Percentiles rank a stretch among this genome's conserved stretches.
Conservation (phyloP, 1,284 basidiomycete genomes). For the Bondarzewia mesenterica region DNA sequence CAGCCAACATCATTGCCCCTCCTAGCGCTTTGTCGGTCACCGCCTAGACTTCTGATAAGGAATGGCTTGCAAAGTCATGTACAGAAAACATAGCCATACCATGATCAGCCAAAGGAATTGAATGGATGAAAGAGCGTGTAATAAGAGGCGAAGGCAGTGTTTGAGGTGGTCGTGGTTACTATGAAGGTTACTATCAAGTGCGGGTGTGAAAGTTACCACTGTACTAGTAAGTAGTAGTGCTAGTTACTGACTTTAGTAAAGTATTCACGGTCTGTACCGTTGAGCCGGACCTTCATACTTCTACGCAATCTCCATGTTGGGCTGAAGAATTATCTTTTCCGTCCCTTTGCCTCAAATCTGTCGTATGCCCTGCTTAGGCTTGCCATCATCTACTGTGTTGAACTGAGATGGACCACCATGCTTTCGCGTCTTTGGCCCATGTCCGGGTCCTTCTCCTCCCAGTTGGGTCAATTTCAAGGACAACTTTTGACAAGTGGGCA, state of each 20-base stretch:
- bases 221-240: background rate
- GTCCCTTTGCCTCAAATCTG: too few species aligned
- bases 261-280: too few species aligned
- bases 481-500: slow-evolving; percentile 62
- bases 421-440: slow-evolving; percentile 74
- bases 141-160: background rate
- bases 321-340: too few species aligned
- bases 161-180: background rate
- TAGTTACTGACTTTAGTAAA: too few species aligned
- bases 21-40: slow-evolving; percentile 78
- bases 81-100: too few species aligned
- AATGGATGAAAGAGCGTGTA: background rate
- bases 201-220: too few species aligned
- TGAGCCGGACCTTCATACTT: too few species aligned
- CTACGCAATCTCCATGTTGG: too few species aligned
- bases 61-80: background rate
- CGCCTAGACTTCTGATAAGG: slow-evolving; percentile 38
- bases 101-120: background rate
- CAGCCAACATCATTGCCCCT: slow-evolving; percentile 70
- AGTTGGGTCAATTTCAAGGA: slow-evolving; percentile 58
- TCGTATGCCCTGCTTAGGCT: too few species aligned
- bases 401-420: slow-evolving; percentile 59
- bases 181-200: too few species aligned
- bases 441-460: slow-evolving; percentile 72
- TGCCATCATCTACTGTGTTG: too few species aligned